Conservation (phyloP, 1,284 basidiomycete genomes). For the Anthracocystis panici-leucophaei region DNA sequence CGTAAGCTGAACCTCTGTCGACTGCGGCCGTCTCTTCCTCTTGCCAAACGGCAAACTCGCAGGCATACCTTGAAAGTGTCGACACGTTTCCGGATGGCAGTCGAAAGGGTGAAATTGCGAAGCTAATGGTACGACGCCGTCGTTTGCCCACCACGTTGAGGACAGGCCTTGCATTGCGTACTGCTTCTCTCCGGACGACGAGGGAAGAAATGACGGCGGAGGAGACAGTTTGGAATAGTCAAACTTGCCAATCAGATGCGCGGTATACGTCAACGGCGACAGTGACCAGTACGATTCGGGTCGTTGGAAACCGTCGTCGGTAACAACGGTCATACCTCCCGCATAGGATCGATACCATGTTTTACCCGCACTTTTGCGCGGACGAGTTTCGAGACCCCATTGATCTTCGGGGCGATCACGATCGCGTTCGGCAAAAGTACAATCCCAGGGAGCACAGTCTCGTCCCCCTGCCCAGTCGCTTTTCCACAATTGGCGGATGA, state of each 20-base stretch:
- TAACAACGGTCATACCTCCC: slow-evolving; percentile 38
- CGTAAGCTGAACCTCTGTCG: not conserved
- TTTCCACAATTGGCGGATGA: slow-evolving; percentile 41
- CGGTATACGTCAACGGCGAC: slow-evolving; percentile 35
- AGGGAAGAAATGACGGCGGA: slow-evolving; percentile 7
- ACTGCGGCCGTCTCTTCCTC: slow-evolving; percentile 16
- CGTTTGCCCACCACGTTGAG: slow-evolving; percentile 47
- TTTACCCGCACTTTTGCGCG: slow-evolving; percentile 3
- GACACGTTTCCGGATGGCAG: slow-evolving; percentile 24
- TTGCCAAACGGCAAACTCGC: slow-evolving; percentile 15
- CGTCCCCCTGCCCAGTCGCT: slow-evolving; percentile 54
- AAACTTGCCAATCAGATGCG: slow-evolving; percentile 33
- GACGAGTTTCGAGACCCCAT: slow-evolving; percentile 22
- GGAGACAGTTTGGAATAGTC: slow-evolving; percentile 35
- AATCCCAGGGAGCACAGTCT: slow-evolving; percentile 60
- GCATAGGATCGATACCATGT: slow-evolving; percentile 52
- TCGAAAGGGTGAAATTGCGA: slow-evolving; percentile 53
- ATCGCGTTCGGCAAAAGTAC: slow-evolving; percentile 43
- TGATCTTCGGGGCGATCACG: slow-evolving; percentile 15
- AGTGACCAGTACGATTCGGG: slow-evolving; percentile 37
- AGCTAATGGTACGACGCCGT: slow-evolving; percentile 55
- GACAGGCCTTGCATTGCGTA: not conserved
- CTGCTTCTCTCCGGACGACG: not conserved
- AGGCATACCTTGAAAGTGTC: slow-evolving; percentile 35
- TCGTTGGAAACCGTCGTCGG: slow-evolving; percentile 14